Evolutionary conservation across 345 rosid genomes (phyloP).

Genomic region (Lumnitzera littorea): DNA sequence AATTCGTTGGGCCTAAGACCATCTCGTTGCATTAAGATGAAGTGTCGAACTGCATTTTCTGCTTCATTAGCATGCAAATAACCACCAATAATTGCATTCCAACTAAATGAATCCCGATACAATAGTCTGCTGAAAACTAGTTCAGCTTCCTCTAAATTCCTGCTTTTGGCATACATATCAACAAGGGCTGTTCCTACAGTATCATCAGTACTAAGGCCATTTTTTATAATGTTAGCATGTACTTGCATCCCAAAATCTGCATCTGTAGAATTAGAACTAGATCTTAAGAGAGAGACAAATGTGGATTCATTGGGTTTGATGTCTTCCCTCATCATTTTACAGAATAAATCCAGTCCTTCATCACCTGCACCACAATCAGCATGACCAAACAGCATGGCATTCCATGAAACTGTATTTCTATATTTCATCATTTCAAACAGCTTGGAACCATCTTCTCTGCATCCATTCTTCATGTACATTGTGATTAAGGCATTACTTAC

Average conservation of each 20-base stretch:
- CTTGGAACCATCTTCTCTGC: conserved; percentile 20
- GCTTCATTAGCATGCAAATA: conserved; percentile 7
- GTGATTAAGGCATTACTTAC: conserved; percentile 32
- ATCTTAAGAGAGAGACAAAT: background rate
- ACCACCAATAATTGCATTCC: conserved; percentile 10
- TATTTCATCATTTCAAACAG: conserved; percentile 29
- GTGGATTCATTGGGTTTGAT: background rate
- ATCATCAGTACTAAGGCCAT: conserved; percentile 3
- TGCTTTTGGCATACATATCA: conserved; percentile 11
- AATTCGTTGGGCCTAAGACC: conserved; percentile 6
- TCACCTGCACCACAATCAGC: background rate
- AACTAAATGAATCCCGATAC: conserved; percentile 1
- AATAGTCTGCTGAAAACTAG: conserved; percentile 4
- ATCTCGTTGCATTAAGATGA: conserved; percentile 9
- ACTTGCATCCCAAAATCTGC: conserved; percentile 10
- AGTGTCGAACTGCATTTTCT: conserved; percentile 9
- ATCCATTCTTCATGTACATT: conserved; percentile 35
- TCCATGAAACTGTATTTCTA: conserved; percentile 34
- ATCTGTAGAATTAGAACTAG: background rate
- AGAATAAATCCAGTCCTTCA: background rate
- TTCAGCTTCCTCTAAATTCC: conserved; percentile 8
- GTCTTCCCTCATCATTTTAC: conserved; percentile 1
- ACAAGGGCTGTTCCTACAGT: conserved; percentile 11
- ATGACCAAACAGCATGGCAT: conserved; percentile 29
- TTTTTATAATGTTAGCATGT: conserved; percentile 6